These are phyloP conservation scores for Daldinia childiae DNA, from an alignment of 495 filamentous ascomycete genomes.

Conservation along the genomic window DNA sequence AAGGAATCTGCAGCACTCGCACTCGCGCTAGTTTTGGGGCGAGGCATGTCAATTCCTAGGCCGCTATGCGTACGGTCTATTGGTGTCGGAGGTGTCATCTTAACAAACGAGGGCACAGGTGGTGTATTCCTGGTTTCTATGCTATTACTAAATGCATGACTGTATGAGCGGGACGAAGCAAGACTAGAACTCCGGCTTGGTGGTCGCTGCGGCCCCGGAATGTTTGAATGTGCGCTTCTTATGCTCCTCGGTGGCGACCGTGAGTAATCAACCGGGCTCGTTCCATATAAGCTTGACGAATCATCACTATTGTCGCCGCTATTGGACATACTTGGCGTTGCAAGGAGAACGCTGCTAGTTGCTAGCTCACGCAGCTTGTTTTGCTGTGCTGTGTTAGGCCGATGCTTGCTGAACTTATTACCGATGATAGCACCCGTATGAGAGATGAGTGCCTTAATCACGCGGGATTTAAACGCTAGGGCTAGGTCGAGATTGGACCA, in stretches of 20 bases:
- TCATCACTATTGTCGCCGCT: conserved; percentile 59
- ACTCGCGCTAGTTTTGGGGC: conserved; percentile 43
- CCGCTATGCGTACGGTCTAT: conserved; percentile 44
- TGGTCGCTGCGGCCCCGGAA: conserved; percentile 49
- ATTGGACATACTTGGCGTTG: conserved; percentile 49
- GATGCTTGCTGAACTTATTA: conserved; percentile 93
- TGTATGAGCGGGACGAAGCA: conserved; percentile 55
- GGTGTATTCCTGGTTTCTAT: conserved; percentile 24
- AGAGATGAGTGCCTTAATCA: conserved; percentile 92
- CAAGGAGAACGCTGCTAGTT: conserved; percentile 64
- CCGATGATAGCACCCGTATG: conserved; percentile 96
- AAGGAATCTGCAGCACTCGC: conserved; percentile 32
- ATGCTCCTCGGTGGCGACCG: conserved; percentile 59
- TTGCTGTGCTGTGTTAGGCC: conserved; percentile 78
- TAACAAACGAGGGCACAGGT: conserved; percentile 50
- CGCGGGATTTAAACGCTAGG: conserved; percentile 88
- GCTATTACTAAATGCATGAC: conserved; percentile 17
- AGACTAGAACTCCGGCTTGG: conserved; percentile 58
- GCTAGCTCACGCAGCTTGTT: conserved; percentile 83
- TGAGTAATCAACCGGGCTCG: conserved; percentile 60
- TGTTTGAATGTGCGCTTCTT: conserved; percentile 51
- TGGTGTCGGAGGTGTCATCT: conserved; percentile 55
- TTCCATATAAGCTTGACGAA: conserved; percentile 57
- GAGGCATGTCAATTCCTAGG: conserved; percentile 42
- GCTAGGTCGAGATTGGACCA: conserved; percentile 98